phyloP scores from a whole-genome alignment of 164 flowering plant genomes.

The Saururus chinensis region DNA sequence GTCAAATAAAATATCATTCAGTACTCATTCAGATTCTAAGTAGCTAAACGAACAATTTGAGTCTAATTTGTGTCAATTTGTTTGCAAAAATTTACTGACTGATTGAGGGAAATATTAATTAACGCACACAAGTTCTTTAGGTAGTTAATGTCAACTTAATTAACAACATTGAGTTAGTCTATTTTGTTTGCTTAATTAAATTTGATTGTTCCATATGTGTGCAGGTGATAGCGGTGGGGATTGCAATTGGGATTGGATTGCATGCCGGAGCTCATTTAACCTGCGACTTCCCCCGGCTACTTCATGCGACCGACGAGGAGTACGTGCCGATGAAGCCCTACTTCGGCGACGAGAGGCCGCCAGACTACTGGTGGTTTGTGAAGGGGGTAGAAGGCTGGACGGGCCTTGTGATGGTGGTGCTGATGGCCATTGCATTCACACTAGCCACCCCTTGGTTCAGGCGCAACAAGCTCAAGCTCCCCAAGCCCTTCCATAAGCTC shows the following conservation, averaged over 20 bases:
- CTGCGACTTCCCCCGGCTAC: slow-evolving; percentile 32
- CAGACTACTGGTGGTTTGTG: slow-evolving; percentile 27
- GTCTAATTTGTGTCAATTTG: too few species aligned
- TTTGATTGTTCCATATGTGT: background rate
- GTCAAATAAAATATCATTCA: too few species aligned
- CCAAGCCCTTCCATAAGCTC: slow-evolving; percentile 14
- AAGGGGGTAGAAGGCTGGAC: slow-evolving; percentile 22
- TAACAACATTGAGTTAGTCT: too few species aligned
- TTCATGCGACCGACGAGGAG: slow-evolving; percentile 30
- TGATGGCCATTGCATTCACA: slow-evolving; percentile 24
- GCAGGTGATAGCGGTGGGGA: slow-evolving; percentile 23
- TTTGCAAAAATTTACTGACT: too few species aligned
- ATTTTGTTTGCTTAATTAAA: too few species aligned
- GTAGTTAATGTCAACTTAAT: too few species aligned
- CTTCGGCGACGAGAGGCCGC: slow-evolving; percentile 39
- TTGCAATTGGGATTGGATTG: slow-evolving; percentile 20
- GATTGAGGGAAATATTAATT: too few species aligned
- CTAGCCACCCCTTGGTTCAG: slow-evolving; percentile 30
- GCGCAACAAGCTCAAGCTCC: slow-evolving; percentile 23
- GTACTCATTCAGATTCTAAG: too few species aligned
- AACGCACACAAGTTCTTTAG: too few species aligned
- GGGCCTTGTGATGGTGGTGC: slow-evolving; percentile 25
- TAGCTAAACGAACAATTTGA: too few species aligned
- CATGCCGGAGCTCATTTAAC: slow-evolving; percentile 25
- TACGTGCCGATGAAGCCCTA: slow-evolving; percentile 43